Evolutionary conservation across 164 flowering plant genomes (phyloP).

Genomic region (Vitis riparia): DNA sequence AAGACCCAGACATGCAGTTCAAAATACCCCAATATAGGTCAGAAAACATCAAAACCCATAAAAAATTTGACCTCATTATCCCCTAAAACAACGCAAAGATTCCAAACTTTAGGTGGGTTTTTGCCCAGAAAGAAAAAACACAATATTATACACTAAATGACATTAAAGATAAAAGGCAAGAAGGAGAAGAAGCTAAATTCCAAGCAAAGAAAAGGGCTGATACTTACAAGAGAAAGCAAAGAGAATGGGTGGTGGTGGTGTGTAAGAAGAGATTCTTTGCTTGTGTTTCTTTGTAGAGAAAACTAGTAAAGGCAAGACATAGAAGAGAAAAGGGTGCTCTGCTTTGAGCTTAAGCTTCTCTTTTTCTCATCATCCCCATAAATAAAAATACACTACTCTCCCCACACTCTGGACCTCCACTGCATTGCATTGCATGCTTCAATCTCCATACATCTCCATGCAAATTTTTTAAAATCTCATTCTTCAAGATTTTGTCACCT

Average conservation of each 20-base stretch:
- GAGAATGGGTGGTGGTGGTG: slow-evolving; percentile 20
- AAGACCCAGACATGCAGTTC: neutral
- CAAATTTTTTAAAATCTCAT: slow-evolving; percentile 9
- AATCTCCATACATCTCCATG: slow-evolving; percentile 19
- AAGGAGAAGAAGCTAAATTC: slow-evolving; percentile 21
- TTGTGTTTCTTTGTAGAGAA: slow-evolving; percentile 38
- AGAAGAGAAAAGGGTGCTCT: slow-evolving; percentile 11
- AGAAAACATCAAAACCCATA: slow-evolving; percentile 7
- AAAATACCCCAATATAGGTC: neutral
- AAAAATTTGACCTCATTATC: slow-evolving; percentile 24
- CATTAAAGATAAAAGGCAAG: neutral
- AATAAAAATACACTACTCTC: neutral
- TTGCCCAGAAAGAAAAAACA: slow-evolving; percentile 20
- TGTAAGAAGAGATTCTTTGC: slow-evolving; percentile 65
- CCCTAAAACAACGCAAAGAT: slow-evolving; percentile 33
- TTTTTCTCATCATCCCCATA: neutral
- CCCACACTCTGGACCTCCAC: neutral
- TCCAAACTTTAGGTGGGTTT: slow-evolving; percentile 50
- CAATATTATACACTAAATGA: neutral
- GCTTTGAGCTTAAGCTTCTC: slow-evolving; percentile 32
- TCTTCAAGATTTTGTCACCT: slow-evolving; percentile 8
- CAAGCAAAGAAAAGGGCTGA: slow-evolving; percentile 56
- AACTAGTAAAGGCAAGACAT: slow-evolving; percentile 6
- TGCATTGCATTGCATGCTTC: neutral
- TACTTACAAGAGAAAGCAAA: slow-evolving; percentile 62